These are phyloP conservation scores for Pseudozyma sp. DNA, from an alignment of 1,284 basidiomycete genomes.

Conservation along the genomic window DNA sequence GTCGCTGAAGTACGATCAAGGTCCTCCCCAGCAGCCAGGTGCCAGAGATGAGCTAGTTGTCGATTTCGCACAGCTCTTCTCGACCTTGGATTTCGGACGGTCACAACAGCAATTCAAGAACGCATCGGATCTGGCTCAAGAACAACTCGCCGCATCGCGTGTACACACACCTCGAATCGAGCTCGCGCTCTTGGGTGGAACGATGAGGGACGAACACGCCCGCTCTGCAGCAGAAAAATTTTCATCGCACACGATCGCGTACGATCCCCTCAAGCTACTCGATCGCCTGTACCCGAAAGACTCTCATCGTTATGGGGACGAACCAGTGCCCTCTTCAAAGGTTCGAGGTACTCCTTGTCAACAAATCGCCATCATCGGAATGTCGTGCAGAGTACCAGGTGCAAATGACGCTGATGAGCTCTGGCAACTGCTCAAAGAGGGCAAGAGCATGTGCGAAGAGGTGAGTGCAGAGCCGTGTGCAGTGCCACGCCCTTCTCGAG, in stretches of 20 bases:
- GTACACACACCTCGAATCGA: slow-evolving; percentile 16
- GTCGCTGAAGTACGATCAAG: not conserved
- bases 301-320: slow-evolving; percentile 25
- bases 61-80: slow-evolving; percentile 11
- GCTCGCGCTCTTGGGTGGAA: slow-evolving; percentile 23
- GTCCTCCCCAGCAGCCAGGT: not conserved
- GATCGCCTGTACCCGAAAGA: slow-evolving; percentile 30
- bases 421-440: slow-evolving; percentile 43
- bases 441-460: slow-evolving; percentile 43
- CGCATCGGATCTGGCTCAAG: slow-evolving; percentile 1
- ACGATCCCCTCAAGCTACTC: slow-evolving; percentile 18
- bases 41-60: not conserved
- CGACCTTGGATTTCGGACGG: slow-evolving; percentile 17
- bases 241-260: slow-evolving; percentile 1
- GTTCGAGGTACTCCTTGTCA: slow-evolving; percentile 44
- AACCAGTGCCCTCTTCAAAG: slow-evolving; percentile 42
- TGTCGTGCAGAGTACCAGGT: slow-evolving; percentile 51
- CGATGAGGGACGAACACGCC: slow-evolving; percentile 11
- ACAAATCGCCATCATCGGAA: slow-evolving; percentile 50
- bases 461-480: slow-evolving; percentile 7
- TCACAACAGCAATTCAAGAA: slow-evolving; percentile 15
- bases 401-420: slow-evolving; percentile 47
- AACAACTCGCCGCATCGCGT: slow-evolving; percentile 11
- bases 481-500: not conserved
- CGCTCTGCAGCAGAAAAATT: slow-evolving; percentile 2